phyloP scores from a whole-genome alignment of 768 basidiomycete species.

The Hypholoma fasciculare region DNA sequence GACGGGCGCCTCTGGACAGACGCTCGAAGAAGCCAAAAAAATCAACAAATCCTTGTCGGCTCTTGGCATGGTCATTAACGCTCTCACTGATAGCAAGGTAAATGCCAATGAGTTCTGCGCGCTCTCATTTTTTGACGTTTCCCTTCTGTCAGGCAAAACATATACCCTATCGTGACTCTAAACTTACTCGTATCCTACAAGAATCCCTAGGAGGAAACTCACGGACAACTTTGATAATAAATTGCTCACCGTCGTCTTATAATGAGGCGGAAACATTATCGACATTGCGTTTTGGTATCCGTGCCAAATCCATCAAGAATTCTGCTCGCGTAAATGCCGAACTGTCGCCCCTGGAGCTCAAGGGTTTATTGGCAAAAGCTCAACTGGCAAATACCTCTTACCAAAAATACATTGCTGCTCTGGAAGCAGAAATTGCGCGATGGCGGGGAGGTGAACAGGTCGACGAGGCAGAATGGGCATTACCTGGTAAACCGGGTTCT shows the following conservation, averaged over 20 bases:
- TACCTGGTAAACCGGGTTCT: slow-evolving; percentile 58
- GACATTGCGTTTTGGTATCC: slow-evolving; percentile 98
- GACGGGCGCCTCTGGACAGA: slow-evolving; percentile 98
- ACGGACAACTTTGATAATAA: slow-evolving; percentile 96
- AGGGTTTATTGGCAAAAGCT: slow-evolving; percentile 86
- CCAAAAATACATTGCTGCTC: slow-evolving; percentile 81
- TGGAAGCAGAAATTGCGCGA: slow-evolving; percentile 87
- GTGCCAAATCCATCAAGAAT: slow-evolving; percentile 99
- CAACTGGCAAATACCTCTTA: slow-evolving; percentile 82
- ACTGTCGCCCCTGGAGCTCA: slow-evolving; percentile 94
- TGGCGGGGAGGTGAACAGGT: slow-evolving; percentile 91
- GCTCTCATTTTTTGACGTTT: background rate
- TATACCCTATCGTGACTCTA: slow-evolving; percentile 98
- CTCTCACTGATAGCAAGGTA: slow-evolving; percentile 94
- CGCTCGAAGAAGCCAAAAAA: slow-evolving; percentile 99
- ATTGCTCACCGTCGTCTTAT: slow-evolving; percentile 96
- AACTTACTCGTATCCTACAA: slow-evolving; percentile 98
- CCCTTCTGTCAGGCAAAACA: slow-evolving; percentile 73
- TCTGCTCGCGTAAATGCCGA: slow-evolving; percentile 98
- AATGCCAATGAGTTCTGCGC: background rate
- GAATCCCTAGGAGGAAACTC: slow-evolving; percentile 96
- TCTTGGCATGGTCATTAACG: slow-evolving; percentile 99
- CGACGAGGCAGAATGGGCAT: slow-evolving; percentile 81
- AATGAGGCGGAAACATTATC: slow-evolving; percentile 96
- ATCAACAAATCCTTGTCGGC: slow-evolving; percentile 99